These are phyloP conservation scores for Mollisia scopiformis DNA, from an alignment of 2,329 filamentous ascomycete species.

Conservation along the genomic window DNA sequence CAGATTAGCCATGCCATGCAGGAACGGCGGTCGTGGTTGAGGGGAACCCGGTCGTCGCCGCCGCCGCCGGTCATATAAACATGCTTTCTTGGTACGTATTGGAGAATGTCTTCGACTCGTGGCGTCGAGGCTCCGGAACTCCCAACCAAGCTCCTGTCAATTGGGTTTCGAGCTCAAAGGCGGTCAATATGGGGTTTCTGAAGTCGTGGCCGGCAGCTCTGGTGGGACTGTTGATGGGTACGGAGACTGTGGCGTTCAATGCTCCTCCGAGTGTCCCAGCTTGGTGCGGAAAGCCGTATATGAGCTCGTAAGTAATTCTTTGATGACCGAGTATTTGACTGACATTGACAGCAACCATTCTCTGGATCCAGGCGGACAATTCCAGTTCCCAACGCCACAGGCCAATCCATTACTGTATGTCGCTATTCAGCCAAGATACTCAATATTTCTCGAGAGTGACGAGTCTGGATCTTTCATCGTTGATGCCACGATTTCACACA, in stretches of 20 bases:
- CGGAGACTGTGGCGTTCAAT: constrained; percentile 22
- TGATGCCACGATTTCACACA: constrained; percentile 43
- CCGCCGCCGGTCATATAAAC: constrained; percentile 1
- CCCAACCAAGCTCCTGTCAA: background rate
- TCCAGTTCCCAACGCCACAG: constrained; percentile 44
- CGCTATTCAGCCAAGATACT: constrained; percentile 49
- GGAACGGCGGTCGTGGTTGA: constrained; percentile 1
- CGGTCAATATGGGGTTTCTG: constrained; percentile 4
- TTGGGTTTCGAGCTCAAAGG: background rate
- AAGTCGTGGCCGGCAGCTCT: constrained; percentile 4
- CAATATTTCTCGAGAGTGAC: constrained; percentile 49
- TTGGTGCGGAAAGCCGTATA: constrained; percentile 51
- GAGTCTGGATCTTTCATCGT: constrained; percentile 43
- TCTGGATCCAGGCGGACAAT: constrained; percentile 50
- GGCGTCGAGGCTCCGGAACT: background rate
- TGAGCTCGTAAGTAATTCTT: constrained; percentile 36
- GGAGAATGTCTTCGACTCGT: background rate
- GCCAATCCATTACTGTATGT: constrained; percentile 44
- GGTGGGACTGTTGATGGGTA: background rate
- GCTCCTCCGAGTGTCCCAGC: constrained; percentile 25
- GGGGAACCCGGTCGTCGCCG: constrained; percentile 3
- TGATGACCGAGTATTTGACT: too few species aligned
- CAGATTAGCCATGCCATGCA: constrained; percentile 3
- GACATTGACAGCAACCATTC: constrained; percentile 43
- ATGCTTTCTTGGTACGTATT: constrained; percentile 1